phyloP scores from a whole-genome alignment of 108 stramenopile genomes.

The Cyclotella distinguenda region DNA sequence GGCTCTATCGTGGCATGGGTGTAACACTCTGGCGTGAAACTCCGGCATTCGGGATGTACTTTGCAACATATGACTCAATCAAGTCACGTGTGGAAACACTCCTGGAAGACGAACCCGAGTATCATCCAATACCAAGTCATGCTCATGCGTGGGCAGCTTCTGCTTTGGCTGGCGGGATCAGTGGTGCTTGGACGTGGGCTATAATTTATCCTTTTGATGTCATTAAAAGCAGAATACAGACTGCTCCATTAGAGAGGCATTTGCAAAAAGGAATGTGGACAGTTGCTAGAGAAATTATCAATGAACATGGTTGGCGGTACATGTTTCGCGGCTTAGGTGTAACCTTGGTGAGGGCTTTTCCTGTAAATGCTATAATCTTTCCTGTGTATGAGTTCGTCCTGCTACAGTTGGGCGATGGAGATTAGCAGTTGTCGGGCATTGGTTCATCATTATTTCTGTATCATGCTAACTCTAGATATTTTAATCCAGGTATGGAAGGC shows the following conservation, averaged over 20 bases:
- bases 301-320: constrained; percentile 55
- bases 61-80: constrained; percentile 79
- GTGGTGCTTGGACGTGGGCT: constrained; percentile 85
- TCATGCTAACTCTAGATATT: background rate
- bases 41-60: constrained; percentile 91
- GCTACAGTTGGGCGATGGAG: constrained; percentile 41
- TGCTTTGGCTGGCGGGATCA: constrained; percentile 84
- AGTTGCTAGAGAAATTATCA: constrained; percentile 53
- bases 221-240: constrained; percentile 88
- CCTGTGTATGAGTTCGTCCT: constrained; percentile 86
- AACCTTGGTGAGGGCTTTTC: constrained; percentile 88
- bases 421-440: background rate
- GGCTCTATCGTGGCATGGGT: constrained; percentile 76
- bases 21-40: constrained; percentile 78
- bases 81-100: constrained; percentile 54
- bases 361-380: constrained; percentile 93
- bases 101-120: constrained; percentile 37
- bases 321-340: constrained; percentile 89
- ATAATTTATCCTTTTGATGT: constrained; percentile 91
- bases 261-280: constrained; percentile 42
- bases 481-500: too few relatives aligned
- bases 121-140: constrained; percentile 41
- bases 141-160: constrained; percentile 70
- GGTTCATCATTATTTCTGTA: background rate
- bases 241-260: constrained; percentile 51